These are phyloP conservation scores for Fusarium sp. DNA, from an alignment of 2,329 filamentous ascomycete species.

Conservation along the genomic window DNA sequence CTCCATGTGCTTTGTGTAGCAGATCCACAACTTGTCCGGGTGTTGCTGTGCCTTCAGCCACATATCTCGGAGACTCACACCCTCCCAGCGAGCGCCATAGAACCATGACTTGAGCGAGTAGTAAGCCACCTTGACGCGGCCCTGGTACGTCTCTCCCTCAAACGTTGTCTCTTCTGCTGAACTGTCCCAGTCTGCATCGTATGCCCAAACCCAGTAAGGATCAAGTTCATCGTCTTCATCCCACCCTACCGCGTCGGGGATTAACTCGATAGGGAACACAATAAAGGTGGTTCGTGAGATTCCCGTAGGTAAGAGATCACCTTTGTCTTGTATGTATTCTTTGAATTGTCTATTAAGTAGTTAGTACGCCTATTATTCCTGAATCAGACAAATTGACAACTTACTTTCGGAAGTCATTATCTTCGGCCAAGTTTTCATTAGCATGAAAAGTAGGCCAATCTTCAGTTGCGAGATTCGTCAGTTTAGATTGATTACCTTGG, in stretches of 20 bases:
- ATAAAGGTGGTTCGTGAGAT: constrained; percentile 25
- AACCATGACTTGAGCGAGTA: constrained; percentile 29
- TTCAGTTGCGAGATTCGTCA: neutral
- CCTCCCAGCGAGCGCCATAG: constrained; percentile 33
- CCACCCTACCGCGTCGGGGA: too few species aligned
- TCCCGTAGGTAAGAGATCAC: neutral
- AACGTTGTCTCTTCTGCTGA: constrained; percentile 3
- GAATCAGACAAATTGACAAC: neutral
- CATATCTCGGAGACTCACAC: constrained; percentile 26
- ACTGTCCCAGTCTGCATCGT: constrained; percentile 34
- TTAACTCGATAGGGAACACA: constrained; percentile 12
- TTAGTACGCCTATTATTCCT: constrained; percentile 2
- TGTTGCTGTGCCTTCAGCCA: constrained; percentile 33
- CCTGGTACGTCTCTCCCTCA: constrained; percentile 23
- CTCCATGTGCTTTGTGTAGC: constrained; percentile 15
- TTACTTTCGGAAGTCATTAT: constrained; percentile 19
- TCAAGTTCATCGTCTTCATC: neutral
- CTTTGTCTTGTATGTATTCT: constrained; percentile 11
- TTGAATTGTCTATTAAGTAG: constrained; percentile 24
- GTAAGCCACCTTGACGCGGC: constrained; percentile 18
- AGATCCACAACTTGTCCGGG: constrained; percentile 22
- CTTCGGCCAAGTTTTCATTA: constrained; percentile 7
- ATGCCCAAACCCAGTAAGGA: constrained; percentile 36
- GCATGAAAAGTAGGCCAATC: constrained; percentile 21
- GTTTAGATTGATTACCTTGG: neutral